Evolutionary conservation across 2,329 filamentous ascomycete species (phyloP).

Genomic region (Penicillium oxalicum): DNA sequence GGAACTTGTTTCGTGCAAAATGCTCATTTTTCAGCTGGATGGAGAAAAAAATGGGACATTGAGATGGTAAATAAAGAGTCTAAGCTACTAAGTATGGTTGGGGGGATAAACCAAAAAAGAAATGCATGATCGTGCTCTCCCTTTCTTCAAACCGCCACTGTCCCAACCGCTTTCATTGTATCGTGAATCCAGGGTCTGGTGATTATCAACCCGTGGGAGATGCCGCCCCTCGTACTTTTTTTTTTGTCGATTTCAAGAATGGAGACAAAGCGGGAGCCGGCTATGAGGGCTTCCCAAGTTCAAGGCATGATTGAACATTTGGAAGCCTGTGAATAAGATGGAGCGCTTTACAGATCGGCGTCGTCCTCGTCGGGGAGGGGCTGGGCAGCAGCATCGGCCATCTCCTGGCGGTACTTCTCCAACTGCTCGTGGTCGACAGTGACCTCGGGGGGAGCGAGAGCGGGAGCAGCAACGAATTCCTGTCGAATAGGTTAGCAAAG

Average conservation of each 20-base stretch:
- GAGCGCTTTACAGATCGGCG: slow-evolving; percentile 48
- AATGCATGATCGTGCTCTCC: slow-evolving; percentile 33
- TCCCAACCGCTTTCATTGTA: slow-evolving; percentile 33
- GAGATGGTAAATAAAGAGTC: slow-evolving; percentile 21
- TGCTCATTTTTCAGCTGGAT: slow-evolving; percentile 16
- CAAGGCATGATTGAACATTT: slow-evolving; percentile 5
- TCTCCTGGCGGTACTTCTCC: slow-evolving; percentile 79
- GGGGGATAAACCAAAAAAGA: slow-evolving; percentile 24
- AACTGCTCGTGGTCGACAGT: slow-evolving; percentile 79
- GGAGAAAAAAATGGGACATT: slow-evolving; percentile 19
- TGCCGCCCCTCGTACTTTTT: slow-evolving; percentile 3
- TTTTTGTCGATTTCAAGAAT: slow-evolving; percentile 1
- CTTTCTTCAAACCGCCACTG: slow-evolving; percentile 25
- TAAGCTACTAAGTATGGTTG: slow-evolving; percentile 22
- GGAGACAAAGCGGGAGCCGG: slow-evolving; percentile 5
- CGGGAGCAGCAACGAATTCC: slow-evolving; percentile 95
- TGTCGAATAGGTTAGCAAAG: slow-evolving; percentile 37
- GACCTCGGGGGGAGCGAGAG: slow-evolving; percentile 89
- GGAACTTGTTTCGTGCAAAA: slow-evolving; percentile 5
- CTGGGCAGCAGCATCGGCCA: slow-evolving; percentile 70
- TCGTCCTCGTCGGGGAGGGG: slow-evolving; percentile 95
- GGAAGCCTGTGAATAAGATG: slow-evolving; percentile 8
- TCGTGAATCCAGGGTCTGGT: slow-evolving; percentile 29
- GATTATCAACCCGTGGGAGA: slow-evolving; percentile 18
- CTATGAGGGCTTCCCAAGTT: slow-evolving; percentile 7